Evolutionary conservation across 257 asterid species (phyloP).

Genomic region (Nicotiana tomentosiformis): DNA sequence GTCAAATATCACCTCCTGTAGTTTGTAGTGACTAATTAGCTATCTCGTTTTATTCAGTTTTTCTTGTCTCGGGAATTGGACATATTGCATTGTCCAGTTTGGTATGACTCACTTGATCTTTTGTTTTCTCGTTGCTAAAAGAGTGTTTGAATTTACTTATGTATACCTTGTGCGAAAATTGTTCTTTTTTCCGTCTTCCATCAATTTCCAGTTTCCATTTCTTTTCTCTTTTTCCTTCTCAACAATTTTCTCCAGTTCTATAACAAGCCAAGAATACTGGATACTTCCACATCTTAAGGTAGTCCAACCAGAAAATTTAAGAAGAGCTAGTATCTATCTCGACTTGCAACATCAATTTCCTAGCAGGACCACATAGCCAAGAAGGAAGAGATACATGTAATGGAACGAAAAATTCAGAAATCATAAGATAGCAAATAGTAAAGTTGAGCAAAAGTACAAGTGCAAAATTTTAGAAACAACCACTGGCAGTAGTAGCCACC

Average conservation of each 20-base stretch:
- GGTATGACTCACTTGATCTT: background rate
- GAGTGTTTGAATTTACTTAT: background rate
- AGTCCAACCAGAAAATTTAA: background rate
- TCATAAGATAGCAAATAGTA: background rate
- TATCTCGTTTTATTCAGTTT: background rate
- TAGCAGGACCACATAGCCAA: background rate
- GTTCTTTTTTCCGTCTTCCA: background rate
- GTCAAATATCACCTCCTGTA: background rate
- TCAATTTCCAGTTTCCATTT: background rate
- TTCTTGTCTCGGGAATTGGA: background rate
- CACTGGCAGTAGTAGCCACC: background rate
- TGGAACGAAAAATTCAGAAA: background rate
- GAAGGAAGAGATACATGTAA: background rate
- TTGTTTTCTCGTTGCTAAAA: background rate
- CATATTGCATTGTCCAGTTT: background rate
- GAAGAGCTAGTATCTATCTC: background rate
- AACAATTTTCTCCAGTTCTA: background rate
- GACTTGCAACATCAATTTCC: background rate
- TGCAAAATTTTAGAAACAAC: background rate
- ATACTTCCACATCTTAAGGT: background rate
- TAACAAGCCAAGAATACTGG: background rate
- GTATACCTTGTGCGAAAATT: background rate
- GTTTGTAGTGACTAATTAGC: background rate
- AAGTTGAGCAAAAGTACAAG: background rate
- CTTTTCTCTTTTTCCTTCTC: background rate